These are phyloP conservation scores for Flaveria bidentis DNA, from an alignment of 129 eudicot species.

Conservation along the genomic window DNA sequence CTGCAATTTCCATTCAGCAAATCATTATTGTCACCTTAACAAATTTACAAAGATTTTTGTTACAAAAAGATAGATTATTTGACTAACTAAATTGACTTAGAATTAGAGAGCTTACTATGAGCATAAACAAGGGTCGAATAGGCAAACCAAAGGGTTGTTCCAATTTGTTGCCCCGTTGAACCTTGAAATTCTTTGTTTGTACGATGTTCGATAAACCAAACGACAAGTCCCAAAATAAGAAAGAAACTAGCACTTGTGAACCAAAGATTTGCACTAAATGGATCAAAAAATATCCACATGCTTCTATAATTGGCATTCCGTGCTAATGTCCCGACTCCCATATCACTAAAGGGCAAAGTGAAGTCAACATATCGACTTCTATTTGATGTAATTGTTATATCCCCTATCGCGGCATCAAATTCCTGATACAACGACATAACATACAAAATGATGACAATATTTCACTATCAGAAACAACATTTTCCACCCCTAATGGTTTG, in stretches of 20 bases:
- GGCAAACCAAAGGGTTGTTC: conserved; percentile 44
- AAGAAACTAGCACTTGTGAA: conserved; percentile 32
- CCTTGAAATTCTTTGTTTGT: conserved; percentile 36
- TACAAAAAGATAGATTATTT: too few species aligned
- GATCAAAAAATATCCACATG: conserved; percentile 48
- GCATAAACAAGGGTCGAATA: conserved; percentile 41
- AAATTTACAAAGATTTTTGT: too few species aligned
- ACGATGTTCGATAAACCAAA: conserved; percentile 48
- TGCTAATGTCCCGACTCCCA: conserved; percentile 37
- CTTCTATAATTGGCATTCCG: conserved; percentile 10
- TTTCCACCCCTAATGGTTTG: too few species aligned
- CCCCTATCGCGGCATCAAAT: conserved; percentile 54
- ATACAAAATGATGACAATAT: background rate
- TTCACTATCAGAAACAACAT: too few species aligned
- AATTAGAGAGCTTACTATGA: conserved; percentile 35
- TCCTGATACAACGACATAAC: conserved; percentile 20
- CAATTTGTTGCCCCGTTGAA: conserved; percentile 32
- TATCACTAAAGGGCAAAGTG: conserved; percentile 45
- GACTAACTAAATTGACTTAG: background rate
- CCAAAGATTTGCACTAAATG: conserved; percentile 44
- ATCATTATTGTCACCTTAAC: background rate
- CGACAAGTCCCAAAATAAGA: conserved; percentile 28
- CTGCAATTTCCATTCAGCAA: conserved; percentile 25
- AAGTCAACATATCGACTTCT: conserved; percentile 47
- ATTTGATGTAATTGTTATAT: conserved; percentile 45